Base-by-base conservation (phyloP, 805 yeast species). In the Schizosaccharomyces lindneri region DNA sequence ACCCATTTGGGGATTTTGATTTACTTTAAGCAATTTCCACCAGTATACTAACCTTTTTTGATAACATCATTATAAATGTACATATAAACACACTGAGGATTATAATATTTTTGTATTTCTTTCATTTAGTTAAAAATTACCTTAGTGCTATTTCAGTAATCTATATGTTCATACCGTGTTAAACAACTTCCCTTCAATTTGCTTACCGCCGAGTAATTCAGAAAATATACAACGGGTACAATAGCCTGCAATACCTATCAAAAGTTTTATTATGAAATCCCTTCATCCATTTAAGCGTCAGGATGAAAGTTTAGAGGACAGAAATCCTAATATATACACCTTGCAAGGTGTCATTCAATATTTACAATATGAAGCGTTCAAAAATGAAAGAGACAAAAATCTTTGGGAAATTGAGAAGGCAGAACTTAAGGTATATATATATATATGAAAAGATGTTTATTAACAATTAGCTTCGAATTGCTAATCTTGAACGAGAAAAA, bases 371-470 rank as follows among this genome's bases (percentile, higher is more conserved):
- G 84, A 81, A 65, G 81, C 81, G 76, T 80, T 81, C 62, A 76
- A 75, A 63, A 79, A 78, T 68, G 85, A 81, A 67, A 76, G 80
- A 62, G 81, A 79, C 65, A 72, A 82, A 61, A 78, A 81, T 61
- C 77, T 77, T 55, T 81, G 83, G 82, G 81, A 78, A 63, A 70
- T 80, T 61, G 84, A 81, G 67, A 73, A 77, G 46, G 79, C 81
- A 21, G 84, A 81, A 66, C 78, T 81, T 82, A 78, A 75, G 69
- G 73, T 75, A 36, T 68, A 72, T 31, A n/a, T 68, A 72, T 31
- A n/a, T 43, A 9, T 5, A 31, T 46, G 36, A 15, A 11, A 41
- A 36, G 7, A 32, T 24, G 21, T 63, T 43, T 62, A 27, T 29
- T 24, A 43, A 59, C 17, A 27, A 41, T 11, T 39, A 66, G 69